Evolutionary conservation across 73 alveolate species (phyloP).

Genomic region (Paramecium biaurelia): DNA sequence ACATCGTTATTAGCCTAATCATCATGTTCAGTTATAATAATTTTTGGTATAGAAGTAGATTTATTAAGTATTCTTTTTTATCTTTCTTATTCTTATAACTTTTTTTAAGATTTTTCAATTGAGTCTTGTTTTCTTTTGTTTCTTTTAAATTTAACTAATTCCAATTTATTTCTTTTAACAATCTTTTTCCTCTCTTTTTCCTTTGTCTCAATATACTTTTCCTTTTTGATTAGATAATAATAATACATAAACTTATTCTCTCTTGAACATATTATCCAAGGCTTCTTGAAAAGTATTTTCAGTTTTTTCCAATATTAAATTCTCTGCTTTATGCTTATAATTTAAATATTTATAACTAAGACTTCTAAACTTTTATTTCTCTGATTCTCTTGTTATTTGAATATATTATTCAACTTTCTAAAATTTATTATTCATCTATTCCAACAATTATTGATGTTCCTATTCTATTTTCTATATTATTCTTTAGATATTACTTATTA

Average conservation of each 20-base stretch:
- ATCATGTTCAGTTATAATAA: not conserved
- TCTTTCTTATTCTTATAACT: not conserved
- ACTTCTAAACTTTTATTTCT: not conserved
- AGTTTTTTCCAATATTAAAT: not conserved
- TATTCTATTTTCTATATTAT: not conserved
- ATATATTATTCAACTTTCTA: not conserved
- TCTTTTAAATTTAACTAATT: not conserved
- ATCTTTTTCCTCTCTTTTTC: not conserved
- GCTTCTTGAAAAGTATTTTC: slow-evolving; percentile 13
- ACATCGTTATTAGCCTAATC: not conserved
- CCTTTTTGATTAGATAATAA: not conserved
- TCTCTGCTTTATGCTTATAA: not conserved
- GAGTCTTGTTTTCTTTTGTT: not conserved
- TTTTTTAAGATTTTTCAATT: not conserved
- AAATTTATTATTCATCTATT: not conserved
- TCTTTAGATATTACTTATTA: not conserved
- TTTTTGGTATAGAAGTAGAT: not conserved
- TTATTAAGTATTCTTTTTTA: not conserved
- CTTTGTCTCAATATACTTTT: not conserved
- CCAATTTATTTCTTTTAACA: not conserved
- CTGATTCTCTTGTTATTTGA: not conserved
- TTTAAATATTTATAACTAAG: not conserved
- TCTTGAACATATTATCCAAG: not conserved
- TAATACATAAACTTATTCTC: not conserved
- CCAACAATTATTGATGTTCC: not conserved